Percentiles rank a stretch among this genome's conserved stretches.
Conservation (phyloP, 768 basidiomycete species). For the Tricholoma furcatifolium region DNA sequence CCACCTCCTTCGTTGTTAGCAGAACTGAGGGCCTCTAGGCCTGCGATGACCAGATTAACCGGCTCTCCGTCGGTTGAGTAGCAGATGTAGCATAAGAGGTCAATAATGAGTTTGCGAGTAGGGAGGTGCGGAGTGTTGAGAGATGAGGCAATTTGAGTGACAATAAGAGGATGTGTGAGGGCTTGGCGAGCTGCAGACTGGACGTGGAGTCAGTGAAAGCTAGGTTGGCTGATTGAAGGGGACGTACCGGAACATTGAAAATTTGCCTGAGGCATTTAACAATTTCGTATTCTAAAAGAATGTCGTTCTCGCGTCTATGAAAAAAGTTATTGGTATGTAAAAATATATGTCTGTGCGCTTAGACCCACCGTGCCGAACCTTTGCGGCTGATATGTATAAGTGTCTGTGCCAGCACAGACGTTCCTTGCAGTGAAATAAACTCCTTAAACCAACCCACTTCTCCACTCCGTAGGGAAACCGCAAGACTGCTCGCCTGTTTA, state of each 20-base stretch:
- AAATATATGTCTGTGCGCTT: neutral
- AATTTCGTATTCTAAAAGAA: constrained; percentile 80
- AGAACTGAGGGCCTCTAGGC: constrained; percentile 70
- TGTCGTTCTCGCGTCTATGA: constrained; percentile 60
- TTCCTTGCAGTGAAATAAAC: constrained; percentile 78
- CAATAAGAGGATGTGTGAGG: constrained; percentile 66
- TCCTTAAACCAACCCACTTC: constrained; percentile 81
- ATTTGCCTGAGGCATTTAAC: constrained; percentile 85
- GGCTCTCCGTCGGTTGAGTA: constrained; percentile 63
- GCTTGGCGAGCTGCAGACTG: constrained; percentile 73
- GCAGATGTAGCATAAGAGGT: constrained; percentile 73
- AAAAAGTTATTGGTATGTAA: constrained; percentile 8
- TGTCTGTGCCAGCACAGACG: constrained; percentile 78
- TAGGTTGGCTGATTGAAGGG: constrained; percentile 5
- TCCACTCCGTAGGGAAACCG: constrained; percentile 76
- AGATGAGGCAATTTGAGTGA: constrained; percentile 78
- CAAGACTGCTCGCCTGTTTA: constrained; percentile 75
- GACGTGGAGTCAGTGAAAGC: constrained; percentile 5
- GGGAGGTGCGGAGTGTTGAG: constrained; percentile 79
- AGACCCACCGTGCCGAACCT: constrained; percentile 54
- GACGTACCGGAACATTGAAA: constrained; percentile 58
- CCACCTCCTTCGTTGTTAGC: constrained; percentile 60
- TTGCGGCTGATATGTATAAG: constrained; percentile 76
- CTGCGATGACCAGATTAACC: constrained; percentile 68
- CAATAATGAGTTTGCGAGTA: constrained; percentile 75